These are phyloP conservation scores for Tetramitus jugosus DNA, from an alignment of 208 protist species.

Conservation along the genomic window DNA sequence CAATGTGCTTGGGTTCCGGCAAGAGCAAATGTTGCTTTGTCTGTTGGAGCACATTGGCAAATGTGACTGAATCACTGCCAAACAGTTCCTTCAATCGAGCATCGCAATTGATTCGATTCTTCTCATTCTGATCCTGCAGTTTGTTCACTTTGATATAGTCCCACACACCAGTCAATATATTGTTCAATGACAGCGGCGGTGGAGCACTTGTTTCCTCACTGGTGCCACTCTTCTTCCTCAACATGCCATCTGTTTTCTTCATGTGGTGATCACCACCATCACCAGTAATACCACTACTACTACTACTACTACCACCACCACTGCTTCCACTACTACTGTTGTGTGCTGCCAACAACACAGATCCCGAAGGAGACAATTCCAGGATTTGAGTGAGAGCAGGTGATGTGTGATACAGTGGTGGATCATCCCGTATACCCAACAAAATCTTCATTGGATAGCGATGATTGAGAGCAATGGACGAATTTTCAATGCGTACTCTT, in stretches of 20 bases:
- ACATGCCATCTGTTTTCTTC: not conserved
- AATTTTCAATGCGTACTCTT: not conserved
- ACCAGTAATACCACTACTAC: no score
- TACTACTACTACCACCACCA: no score
- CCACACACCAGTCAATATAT: not conserved
- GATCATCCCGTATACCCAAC: not conserved
- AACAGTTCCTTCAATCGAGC: not conserved
- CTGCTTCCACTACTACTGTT: no score
- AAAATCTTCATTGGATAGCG: not conserved
- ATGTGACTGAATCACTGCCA: not conserved
- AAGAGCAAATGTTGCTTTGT: not conserved
- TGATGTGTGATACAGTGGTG: not conserved
- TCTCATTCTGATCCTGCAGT: not conserved
- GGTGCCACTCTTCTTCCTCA: not conserved
- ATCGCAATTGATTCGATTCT: not conserved
- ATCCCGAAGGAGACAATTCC: no score
- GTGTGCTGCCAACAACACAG: no score
- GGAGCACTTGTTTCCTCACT: not conserved
- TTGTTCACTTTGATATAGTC: not conserved
- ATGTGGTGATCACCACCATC: not conserved
- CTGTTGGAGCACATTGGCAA: not conserved
- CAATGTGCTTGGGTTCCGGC: not conserved
- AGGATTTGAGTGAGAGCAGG: no score
- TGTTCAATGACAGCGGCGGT: not conserved
- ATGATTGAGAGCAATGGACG: not conserved